phyloP scores from a whole-genome alignment of 2,329 filamentous ascomycete species.

The Endothia cerciana region DNA sequence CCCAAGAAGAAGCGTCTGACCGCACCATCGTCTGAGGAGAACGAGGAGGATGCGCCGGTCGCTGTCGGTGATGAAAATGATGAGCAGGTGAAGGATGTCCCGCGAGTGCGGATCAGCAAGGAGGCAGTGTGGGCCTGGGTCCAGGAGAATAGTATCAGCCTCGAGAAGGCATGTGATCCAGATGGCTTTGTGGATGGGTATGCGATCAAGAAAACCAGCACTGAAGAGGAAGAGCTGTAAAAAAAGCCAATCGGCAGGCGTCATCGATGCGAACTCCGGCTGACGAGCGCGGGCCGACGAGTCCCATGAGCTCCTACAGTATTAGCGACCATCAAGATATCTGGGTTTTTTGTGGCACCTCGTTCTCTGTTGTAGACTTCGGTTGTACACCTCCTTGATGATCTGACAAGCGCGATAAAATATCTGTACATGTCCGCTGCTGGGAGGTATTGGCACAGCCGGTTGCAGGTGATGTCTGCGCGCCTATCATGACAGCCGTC shows the following conservation, averaged over 20 bases:
- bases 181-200: constrained; percentile 75
- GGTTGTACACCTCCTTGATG: too few relatives aligned
- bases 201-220: constrained; percentile 50
- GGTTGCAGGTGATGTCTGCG: too few relatives aligned
- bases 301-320: too few relatives aligned
- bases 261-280: background rate
- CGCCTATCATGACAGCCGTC: too few relatives aligned
- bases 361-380: too few relatives aligned
- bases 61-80: constrained; percentile 36
- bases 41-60: constrained; percentile 33
- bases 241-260: background rate
- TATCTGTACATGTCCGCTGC: too few relatives aligned
- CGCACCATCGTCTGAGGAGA: constrained; percentile 9
- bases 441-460: too few relatives aligned
- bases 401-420: too few relatives aligned
- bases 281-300: too few relatives aligned
- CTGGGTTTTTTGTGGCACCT: too few relatives aligned
- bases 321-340: too few relatives aligned
- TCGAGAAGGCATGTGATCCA: constrained; percentile 71
- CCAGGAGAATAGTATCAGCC: constrained; percentile 60
- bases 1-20: constrained; percentile 36
- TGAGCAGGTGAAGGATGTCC: constrained; percentile 40
- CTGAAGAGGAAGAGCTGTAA: constrained; percentile 38
- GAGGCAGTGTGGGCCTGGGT: constrained; percentile 69
- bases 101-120: constrained; percentile 57